Conservation (phyloP, 192 early-diverging fungal genomes). For the Globomyces pollinis-pini region DNA sequence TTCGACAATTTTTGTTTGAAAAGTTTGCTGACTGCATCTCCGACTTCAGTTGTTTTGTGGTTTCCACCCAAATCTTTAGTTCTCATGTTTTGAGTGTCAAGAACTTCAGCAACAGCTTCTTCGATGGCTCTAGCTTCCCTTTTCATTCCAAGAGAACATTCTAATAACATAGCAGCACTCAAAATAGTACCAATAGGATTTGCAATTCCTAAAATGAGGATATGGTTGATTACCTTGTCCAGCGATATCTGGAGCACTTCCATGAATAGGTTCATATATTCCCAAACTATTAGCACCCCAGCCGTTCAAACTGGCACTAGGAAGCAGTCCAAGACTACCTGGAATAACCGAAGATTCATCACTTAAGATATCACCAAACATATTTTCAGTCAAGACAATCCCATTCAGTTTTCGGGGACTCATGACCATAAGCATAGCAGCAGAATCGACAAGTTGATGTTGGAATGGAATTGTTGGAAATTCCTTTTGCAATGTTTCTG, state of each 20-base stretch:
- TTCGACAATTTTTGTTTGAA: slow-evolving; percentile 32
- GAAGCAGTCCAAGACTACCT: slow-evolving; percentile 86
- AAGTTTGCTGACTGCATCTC: slow-evolving; percentile 78
- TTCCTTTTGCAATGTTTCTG: slow-evolving; percentile 77
- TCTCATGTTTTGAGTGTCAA: slow-evolving; percentile 80
- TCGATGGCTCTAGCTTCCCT: slow-evolving; percentile 87
- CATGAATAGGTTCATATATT: slow-evolving; percentile 99
- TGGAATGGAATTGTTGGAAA: slow-evolving; percentile 80
- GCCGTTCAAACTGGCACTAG: slow-evolving; percentile 82
- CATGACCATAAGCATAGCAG: slow-evolving; percentile 94
- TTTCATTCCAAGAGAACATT: slow-evolving; percentile 88
- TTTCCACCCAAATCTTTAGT: slow-evolving; percentile 86
- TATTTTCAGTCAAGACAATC: slow-evolving; percentile 95
- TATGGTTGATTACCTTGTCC: slow-evolving; percentile 64
- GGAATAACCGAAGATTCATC: slow-evolving; percentile 96
- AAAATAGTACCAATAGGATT: slow-evolving; percentile 99
- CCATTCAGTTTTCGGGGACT: slow-evolving; percentile 88
- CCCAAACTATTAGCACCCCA: slow-evolving; percentile 77
- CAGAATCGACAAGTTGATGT: slow-evolving; percentile 95
- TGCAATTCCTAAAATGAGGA: slow-evolving; percentile 59
- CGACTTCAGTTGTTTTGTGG: slow-evolving; percentile 80
- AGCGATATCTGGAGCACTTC: slow-evolving; percentile 97
- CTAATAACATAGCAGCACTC: slow-evolving; percentile 85
- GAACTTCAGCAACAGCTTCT: slow-evolving; percentile 80
- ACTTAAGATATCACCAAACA: slow-evolving; percentile 98